Conservation (phyloP, 257 asterid species). For the Euphrasia confusa region DNA sequence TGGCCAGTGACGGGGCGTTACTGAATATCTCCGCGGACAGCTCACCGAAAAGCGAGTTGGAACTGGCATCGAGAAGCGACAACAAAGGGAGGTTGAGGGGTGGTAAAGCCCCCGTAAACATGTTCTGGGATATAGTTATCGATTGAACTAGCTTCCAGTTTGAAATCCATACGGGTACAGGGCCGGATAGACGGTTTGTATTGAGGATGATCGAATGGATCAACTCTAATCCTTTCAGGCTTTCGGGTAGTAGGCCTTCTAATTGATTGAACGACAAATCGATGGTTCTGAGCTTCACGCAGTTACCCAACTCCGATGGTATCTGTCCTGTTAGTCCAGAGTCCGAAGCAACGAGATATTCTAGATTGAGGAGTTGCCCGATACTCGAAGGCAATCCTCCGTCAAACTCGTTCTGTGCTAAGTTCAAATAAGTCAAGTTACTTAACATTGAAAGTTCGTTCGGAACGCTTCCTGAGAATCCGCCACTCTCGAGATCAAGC, state of each 20-base stretch:
- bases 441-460: conserved; percentile 41
- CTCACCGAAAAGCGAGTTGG: conserved; percentile 58
- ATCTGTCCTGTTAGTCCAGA: conserved; percentile 54
- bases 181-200: conserved; percentile 58
- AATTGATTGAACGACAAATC: conserved; percentile 59
- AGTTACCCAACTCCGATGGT: conserved; percentile 55
- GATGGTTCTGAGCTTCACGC: conserved; percentile 43
- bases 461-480: conserved; percentile 48
- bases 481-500: conserved; percentile 52
- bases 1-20: conserved; percentile 34
- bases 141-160: conserved; percentile 52
- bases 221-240: conserved; percentile 47
- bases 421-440: conserved; percentile 45
- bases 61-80: conserved; percentile 43
- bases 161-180: conserved; percentile 68
- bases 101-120: conserved; percentile 52
- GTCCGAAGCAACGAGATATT: conserved; percentile 43
- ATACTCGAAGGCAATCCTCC: conserved; percentile 55
- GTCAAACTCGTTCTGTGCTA: conserved; percentile 49
- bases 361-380: conserved; percentile 45
- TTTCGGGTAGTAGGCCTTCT: conserved; percentile 48
- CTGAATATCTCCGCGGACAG: conserved; percentile 50
- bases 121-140: conserved; percentile 48
- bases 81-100: conserved; percentile 49
- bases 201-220: conserved; percentile 44